Evolutionary conservation across 2,329 filamentous ascomycete genomes (phyloP).

Genomic region (Tolypocladium ovalisporum): DNA sequence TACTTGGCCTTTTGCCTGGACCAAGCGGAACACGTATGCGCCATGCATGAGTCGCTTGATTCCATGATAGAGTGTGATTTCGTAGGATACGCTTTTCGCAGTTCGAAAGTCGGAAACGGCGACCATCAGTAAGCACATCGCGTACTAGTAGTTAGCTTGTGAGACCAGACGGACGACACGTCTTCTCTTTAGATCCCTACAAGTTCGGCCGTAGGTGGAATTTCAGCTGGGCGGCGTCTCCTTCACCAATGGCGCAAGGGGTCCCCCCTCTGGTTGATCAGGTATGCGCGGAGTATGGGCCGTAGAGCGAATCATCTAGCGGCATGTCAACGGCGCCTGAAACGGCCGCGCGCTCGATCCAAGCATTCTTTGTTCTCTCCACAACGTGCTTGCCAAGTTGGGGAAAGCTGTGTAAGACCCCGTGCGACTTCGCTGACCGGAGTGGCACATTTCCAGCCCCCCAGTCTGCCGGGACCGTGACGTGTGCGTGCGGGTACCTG

Average conservation of each 20-base stretch:
- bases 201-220: not conserved
- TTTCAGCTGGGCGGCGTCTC: not conserved
- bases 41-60: not conserved
- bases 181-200: not conserved
- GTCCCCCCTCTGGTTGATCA: too few relatives aligned
- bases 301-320: not conserved
- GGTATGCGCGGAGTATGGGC: too few relatives aligned
- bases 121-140: not conserved
- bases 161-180: too few relatives aligned
- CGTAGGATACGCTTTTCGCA: too few relatives aligned
- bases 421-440: not conserved
- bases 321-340: too few relatives aligned
- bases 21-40: not conserved
- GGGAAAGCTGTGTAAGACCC: not conserved
- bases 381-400: not conserved
- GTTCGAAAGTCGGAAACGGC: not conserved
- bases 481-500: not conserved
- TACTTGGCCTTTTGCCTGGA: not conserved
- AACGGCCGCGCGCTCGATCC: not conserved
- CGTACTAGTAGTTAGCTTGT: not conserved
- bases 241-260: not conserved
- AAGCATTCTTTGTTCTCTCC: not conserved
- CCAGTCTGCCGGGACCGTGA: not conserved
- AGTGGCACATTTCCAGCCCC: not conserved
- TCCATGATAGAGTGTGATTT: too few relatives aligned